Evolutionary conservation across 2,329 filamentous ascomycete genomes (phyloP).

Genomic region (Harringtonia lauricola): DNA sequence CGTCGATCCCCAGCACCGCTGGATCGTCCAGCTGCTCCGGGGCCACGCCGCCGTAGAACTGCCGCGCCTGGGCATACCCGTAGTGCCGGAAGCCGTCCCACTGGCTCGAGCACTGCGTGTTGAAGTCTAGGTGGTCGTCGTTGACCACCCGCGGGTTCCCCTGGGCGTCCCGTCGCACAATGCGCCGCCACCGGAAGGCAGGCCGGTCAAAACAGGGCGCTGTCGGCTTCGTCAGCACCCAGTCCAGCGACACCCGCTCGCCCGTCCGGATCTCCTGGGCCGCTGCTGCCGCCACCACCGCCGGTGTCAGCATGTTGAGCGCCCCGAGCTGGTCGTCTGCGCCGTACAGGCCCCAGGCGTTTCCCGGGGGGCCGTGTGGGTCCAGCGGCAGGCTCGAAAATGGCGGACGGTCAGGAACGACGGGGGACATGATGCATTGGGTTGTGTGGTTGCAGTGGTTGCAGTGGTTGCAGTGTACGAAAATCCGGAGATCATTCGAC

Average conservation of each 20-base stretch:
- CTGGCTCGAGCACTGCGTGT: constrained; percentile 36
- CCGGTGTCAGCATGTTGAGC: constrained; percentile 37
- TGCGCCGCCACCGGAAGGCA: constrained; percentile 32
- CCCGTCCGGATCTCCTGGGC: constrained; percentile 38
- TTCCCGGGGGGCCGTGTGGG: constrained; percentile 10
- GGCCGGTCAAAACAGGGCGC: constrained; percentile 22
- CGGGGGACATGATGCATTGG: no score
- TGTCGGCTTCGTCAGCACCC: constrained; percentile 26
- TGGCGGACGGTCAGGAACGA: not conserved
- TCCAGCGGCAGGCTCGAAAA: constrained; percentile 11
- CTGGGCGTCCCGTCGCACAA: constrained; percentile 4
- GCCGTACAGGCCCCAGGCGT: constrained; percentile 33
- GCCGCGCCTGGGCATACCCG: constrained; percentile 9
- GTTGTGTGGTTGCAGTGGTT: no score
- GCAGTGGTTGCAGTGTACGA: no score
- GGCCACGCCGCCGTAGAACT: constrained; percentile 8
- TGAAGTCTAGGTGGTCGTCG: constrained; percentile 30
- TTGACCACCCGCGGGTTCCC: constrained; percentile 31
- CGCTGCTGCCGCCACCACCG: constrained; percentile 35
- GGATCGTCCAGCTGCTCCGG: constrained; percentile 6
- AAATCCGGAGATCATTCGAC: no score
- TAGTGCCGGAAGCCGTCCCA: constrained; percentile 38
- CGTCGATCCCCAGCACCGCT: constrained; percentile 6
- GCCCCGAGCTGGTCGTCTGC: constrained; percentile 38
- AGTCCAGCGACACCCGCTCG: constrained; percentile 32